Percentiles rank a stretch among this genome's conserved stretches.
These are phyloP conservation scores for Calonectria henricotiae DNA, from an alignment of 2,329 filamentous ascomycete species.

Conservation along the genomic window DNA sequence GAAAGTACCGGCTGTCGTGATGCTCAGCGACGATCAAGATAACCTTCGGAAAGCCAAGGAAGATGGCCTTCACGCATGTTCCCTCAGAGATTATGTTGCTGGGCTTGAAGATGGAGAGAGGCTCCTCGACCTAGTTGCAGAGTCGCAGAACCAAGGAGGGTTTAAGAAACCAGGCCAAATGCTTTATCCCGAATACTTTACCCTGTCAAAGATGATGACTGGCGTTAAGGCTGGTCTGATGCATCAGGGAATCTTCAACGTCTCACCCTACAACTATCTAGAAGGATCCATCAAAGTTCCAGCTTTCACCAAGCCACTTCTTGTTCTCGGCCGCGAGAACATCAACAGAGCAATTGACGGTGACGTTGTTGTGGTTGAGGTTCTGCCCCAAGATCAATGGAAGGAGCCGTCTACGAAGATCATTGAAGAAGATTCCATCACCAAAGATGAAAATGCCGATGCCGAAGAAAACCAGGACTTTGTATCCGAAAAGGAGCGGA, in stretches of 20 bases:
- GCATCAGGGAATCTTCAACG: constrained; percentile 96
- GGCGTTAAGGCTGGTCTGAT: constrained; percentile 90
- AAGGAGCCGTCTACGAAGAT: constrained; percentile 96
- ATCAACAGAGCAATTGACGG: constrained; percentile 96
- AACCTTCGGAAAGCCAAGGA: constrained; percentile 87
- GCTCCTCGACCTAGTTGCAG: constrained; percentile 93
- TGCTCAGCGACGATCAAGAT: constrained; percentile 94
- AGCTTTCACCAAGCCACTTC: constrained; percentile 89
- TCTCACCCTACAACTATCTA: constrained; percentile 98
- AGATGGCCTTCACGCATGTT: constrained; percentile 80
- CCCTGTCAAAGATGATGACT: constrained; percentile 93
- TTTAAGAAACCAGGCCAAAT: constrained; percentile 76
- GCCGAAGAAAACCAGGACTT: constrained; percentile 82
- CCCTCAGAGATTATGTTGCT: constrained; percentile 84
- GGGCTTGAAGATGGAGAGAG: constrained; percentile 87
- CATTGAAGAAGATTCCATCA: constrained; percentile 92
- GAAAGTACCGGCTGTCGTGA: constrained; percentile 83
- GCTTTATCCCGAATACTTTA: constrained; percentile 92
- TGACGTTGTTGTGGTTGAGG: constrained; percentile 93
- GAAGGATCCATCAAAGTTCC: constrained; percentile 93
- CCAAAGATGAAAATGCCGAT: constrained; percentile 94
- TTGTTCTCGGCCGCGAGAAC: constrained; percentile 93
- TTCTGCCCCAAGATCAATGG: constrained; percentile 96
- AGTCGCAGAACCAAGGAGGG: constrained; percentile 79
- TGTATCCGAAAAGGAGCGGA: constrained; percentile 90